These are phyloP conservation scores for Scedosporium dehoogii DNA, from an alignment of 2,329 filamentous ascomycete species.

Conservation along the genomic window DNA sequence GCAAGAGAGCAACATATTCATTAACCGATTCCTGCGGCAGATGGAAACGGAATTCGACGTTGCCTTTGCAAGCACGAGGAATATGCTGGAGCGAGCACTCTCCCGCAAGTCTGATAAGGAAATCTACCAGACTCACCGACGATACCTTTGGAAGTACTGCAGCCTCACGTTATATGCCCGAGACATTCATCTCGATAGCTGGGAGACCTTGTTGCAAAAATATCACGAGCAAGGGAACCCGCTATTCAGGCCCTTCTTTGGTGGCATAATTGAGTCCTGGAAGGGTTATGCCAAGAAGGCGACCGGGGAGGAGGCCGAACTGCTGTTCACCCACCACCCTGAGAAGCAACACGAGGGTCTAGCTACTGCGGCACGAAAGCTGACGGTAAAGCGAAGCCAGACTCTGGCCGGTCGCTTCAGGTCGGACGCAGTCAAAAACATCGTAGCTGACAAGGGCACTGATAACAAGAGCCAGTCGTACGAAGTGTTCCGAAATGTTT, in stretches of 20 bases:
- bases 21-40: conserved; percentile 70
- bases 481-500: conserved; percentile 69
- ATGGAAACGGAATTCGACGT: conserved; percentile 73
- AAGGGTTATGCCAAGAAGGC: conserved; percentile 68
- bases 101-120: conserved; percentile 64
- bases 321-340: conserved; percentile 74
- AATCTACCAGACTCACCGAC: conserved; percentile 59
- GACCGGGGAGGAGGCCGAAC: conserved; percentile 66
- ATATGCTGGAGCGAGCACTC: conserved; percentile 50
- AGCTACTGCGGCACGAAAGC: conserved; percentile 68
- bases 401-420: conserved; percentile 68
- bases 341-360: conserved; percentile 81
- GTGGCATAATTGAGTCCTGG: conserved; percentile 67
- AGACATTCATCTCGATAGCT: conserved; percentile 72
- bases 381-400: conserved; percentile 90
- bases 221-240: conserved; percentile 71
- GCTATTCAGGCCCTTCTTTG: conserved; percentile 75
- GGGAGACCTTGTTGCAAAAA: conserved; percentile 67
- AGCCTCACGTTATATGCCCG: conserved; percentile 80
- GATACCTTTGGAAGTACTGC: conserved; percentile 76
- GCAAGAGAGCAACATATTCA: conserved; percentile 64
- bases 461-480: conserved; percentile 63
- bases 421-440: conserved; percentile 46
- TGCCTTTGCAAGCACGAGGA: conserved; percentile 60
- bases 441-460: conserved; percentile 44